Base-by-base conservation (phyloP, 208 protist species). In the Trypanosoma melophagium region DNA sequence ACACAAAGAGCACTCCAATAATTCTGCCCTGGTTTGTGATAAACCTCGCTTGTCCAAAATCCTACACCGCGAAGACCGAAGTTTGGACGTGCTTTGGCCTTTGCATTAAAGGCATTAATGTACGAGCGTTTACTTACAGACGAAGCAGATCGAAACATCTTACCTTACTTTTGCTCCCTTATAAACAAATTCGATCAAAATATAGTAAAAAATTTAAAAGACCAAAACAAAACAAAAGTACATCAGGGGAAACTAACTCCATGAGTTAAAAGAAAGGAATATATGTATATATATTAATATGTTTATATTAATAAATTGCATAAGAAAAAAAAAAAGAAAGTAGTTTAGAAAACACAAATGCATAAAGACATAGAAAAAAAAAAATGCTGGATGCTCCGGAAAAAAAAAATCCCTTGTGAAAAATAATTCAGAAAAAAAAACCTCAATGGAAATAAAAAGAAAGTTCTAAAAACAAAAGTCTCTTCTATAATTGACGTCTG, bases 71-170 rank as follows among this genome's bases (percentile, higher is more conserved):
- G 81, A 56, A 92, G 79, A 63, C 89, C 89, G 71, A 95, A 95
- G 71, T 95, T 95, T 51, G 89, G 89, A 35, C 89, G 79, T 10
- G 89, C 89, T 77, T 95, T 95, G 7, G 89, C 89, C 70, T 92
- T 90, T 55, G 74, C 76, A 72, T 95, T 95, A 66, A 92, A 92
- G 10, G 89, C 89, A 82, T 89, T 84, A 62, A 90, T 52, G 73
- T 92, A 94, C 1, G 80, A 81, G 47, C 88, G 84, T 78, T 80
- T 89, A 80, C 81, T 86, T 41, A 70, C 80, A 51, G 74, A 73
- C 50, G 91, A 78, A 21, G 84, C 84, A 53, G 71, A 65, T 53
- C 82, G 80, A 41, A 91, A 87, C 88, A 94, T 94, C 66, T 65
- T 67, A 59, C 24, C 24, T 17, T 58, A 7, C 4, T 38, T 49